Base-by-base conservation (phyloP, 2,329 filamentous ascomycete species). In the Septoria petroselini region DNA sequence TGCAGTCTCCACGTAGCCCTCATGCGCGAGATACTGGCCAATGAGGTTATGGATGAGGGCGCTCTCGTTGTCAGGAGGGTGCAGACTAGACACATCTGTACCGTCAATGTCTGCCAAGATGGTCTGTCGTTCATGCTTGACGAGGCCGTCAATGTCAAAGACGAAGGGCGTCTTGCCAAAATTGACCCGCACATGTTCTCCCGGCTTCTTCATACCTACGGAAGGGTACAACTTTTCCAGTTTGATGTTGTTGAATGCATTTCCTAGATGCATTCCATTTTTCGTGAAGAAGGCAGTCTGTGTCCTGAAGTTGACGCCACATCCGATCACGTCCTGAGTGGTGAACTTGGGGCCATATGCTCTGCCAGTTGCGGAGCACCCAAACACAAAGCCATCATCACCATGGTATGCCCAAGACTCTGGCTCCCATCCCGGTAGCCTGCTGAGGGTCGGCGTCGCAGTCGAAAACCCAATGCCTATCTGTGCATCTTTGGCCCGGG, bases 1-100 rank as follows among this genome's bases (percentile, higher is more conserved):
- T 7, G 91, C 91, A 0, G 91, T 95, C 59, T 96, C 91, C 6
- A 96, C 85, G 60, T 96, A 97, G 52, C 93, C 93, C 62, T 97
- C 93, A 61, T 97, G 91, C 30, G 91, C 87, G 11, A 98, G 74
- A 59, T 95, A 97, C 69, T 96, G 91, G 31, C 90, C 78, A 14
- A 91, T 83, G 49, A 97, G 74, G 60, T 86, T 81, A 65, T 96
- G 90, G 30, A 95, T 82, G 40, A 97, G 77, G 19, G 86, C 77
- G 1, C 82, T 84, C 68, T 96, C 91, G 53, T 79, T 81, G 55
- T 87, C 73, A 2, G 77, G 76, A 2, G 82, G 80, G 27, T 82
- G 79, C 5, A 93, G 71, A 17, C 68, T 74, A 21, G 79, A 74
- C n/a, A 84, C 78, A 41, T 74, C 76, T 9, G 79, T 73, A 27